Evolutionary conservation across 2,329 filamentous ascomycete genomes (phyloP).

Genomic region (Huntiella savannae): DNA sequence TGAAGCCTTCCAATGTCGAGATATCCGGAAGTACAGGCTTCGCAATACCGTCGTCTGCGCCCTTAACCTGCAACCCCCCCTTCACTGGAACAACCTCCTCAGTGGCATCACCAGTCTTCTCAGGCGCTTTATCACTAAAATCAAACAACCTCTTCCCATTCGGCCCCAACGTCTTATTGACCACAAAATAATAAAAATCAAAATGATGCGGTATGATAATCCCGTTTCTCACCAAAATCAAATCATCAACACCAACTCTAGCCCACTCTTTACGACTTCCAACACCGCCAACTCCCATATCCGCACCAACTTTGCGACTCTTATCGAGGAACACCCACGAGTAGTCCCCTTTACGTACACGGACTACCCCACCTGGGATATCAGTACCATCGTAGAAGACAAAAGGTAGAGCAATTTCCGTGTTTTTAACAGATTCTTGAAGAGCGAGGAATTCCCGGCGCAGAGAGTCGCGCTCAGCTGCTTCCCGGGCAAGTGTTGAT

Average conservation of each 20-base stretch:
- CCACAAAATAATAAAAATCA: constrained; percentile 91
- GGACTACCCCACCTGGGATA: constrained; percentile 63
- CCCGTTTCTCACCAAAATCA: constrained; percentile 79
- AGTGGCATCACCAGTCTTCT: constrained; percentile 2
- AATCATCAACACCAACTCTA: constrained; percentile 78
- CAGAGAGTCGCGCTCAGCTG: constrained; percentile 57
- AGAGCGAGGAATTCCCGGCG: constrained; percentile 65
- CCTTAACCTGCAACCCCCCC: constrained; percentile 2
- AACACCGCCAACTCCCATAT: constrained; percentile 52
- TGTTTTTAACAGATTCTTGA: constrained; percentile 73
- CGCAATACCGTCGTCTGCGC: constrained; percentile 16
- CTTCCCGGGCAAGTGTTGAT: constrained; percentile 60
- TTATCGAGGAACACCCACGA: constrained; percentile 87
- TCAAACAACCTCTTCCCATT: constrained; percentile 57
- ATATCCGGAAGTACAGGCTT: constrained; percentile 24
- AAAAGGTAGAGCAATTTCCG: constrained; percentile 81
- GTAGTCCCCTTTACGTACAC: constrained; percentile 81
- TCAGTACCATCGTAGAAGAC: constrained; percentile 95
- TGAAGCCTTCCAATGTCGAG: constrained; percentile 49
- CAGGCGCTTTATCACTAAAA: constrained; percentile 38
- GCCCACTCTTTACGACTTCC: constrained; percentile 68
- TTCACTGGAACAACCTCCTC: not conserved
- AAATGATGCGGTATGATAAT: constrained; percentile 97
- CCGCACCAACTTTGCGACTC: constrained; percentile 75
- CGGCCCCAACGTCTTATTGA: constrained; percentile 66